Base-by-base conservation (phyloP, 2,329 filamentous ascomycete species). In the Epichloe sylvatica region DNA sequence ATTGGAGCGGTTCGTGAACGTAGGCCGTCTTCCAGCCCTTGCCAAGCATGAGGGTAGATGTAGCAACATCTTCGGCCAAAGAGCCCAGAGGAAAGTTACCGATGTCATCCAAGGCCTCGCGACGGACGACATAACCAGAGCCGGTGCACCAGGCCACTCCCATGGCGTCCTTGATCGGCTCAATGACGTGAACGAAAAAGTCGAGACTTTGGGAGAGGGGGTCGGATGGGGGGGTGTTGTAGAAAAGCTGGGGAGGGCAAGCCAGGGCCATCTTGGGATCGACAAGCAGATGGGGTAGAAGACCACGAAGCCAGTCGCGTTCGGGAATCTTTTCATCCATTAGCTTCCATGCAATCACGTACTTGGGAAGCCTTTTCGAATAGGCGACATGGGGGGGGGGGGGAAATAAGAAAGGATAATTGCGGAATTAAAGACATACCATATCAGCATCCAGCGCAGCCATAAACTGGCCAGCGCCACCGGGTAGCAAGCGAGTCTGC, bases 401-500 rank as follows among this genome's bases (percentile, higher is more conserved):
- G n/a, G n/a, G n/a, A n/a, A n/a, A n/a, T n/a, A n/a, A n/a, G n/a
- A 4, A 30, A 13, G 25, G 5, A 9, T 7, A 11, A 11, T 30
- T 0, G 9, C 4, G 30, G 12, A 11, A 46, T 13, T 7, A 7
- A 40, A 42, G 21, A 54, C 61, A 42, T 62, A 70, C 68, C 80
- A 84, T 83, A 59, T 84, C 80, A 19, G 79, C 80, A 58, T 84
- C 80, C 35, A 84, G 65, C 38, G 76, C 75, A n/a, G 78, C 79
- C 59, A 82, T 75, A 60, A 70, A 81, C 56, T 76, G 69, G 39
- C 70, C 69, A n/a, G 74, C 67, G 23, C 77, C 77, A 17, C 75
- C 76, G 1, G 75, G 73, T 34, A 80, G 63, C n/a, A 63, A 58
- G 15, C 68, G 66, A 4, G 72, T 67, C 49, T 71, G 67, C 15